phyloP scores from a whole-genome alignment of 352 stramenopile genomes.

The Phytophthora fragariae region DNA sequence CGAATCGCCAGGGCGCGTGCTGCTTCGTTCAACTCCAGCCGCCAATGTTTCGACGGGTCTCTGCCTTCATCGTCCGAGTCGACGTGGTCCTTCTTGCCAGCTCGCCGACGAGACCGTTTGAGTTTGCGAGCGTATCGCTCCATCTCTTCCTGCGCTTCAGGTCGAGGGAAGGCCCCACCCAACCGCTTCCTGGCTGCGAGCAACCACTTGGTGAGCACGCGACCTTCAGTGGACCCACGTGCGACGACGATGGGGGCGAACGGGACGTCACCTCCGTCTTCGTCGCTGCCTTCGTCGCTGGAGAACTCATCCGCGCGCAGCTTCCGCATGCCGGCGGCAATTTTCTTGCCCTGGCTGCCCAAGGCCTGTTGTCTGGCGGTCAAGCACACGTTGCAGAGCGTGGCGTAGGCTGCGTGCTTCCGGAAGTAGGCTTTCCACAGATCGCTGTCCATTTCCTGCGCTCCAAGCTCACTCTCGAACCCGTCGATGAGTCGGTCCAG shows the following conservation, averaged over 20 bases:
- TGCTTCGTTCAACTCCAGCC: constrained; percentile 85
- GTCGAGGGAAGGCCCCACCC: constrained; percentile 91
- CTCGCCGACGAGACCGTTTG: constrained; percentile 87
- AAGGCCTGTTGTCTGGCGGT: constrained; percentile 38
- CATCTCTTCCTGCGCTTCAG: constrained; percentile 89
- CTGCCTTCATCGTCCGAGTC: constrained; percentile 80
- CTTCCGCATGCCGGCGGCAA: constrained; percentile 54
- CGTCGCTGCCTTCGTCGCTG: constrained; percentile 85
- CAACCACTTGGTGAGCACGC: constrained; percentile 96
- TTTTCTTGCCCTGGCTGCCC: constrained; percentile 25
- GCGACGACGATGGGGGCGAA: constrained; percentile 95
- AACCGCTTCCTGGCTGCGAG: constrained; percentile 91
- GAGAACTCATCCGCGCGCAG: constrained; percentile 94
- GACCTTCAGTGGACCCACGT: constrained; percentile 89
- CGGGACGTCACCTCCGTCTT: constrained; percentile 70
- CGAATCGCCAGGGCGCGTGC: constrained; percentile 72
- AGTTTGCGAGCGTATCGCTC: constrained; percentile 86
- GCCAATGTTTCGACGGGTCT: constrained; percentile 73
- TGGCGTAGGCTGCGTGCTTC: constrained; percentile 93
- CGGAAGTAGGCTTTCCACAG: constrained; percentile 98
- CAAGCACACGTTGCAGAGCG: constrained; percentile 94
- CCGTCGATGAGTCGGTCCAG: constrained; percentile 84
- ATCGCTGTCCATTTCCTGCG: constrained; percentile 88
- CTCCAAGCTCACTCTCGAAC: constrained; percentile 86
- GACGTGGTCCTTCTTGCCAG: constrained; percentile 67